These are phyloP conservation scores for Diaporthe citrichinensis DNA, from an alignment of 2,329 filamentous ascomycete species.

Conservation along the genomic window DNA sequence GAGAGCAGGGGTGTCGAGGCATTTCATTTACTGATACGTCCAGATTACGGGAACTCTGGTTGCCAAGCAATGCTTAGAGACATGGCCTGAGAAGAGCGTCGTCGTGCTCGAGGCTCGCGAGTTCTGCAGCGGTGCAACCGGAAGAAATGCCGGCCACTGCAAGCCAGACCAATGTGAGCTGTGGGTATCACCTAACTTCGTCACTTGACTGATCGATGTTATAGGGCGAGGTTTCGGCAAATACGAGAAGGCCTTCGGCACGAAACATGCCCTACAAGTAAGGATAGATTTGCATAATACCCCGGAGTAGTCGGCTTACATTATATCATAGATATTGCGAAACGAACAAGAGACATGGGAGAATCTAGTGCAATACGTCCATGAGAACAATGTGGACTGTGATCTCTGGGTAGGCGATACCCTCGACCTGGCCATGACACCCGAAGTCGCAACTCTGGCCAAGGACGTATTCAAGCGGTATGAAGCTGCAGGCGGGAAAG, in stretches of 20 bases:
- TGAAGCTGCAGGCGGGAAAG: background rate
- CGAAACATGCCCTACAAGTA: slow-evolving; percentile 1
- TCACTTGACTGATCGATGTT: background rate
- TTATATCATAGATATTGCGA: background rate
- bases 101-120: slow-evolving; percentile 43
- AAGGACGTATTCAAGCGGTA: background rate
- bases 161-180: slow-evolving; percentile 26
- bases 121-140: slow-evolving; percentile 42
- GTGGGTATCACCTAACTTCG: fast-evolving
- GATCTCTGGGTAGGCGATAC: slow-evolving; percentile 20
- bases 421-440: slow-evolving; percentile 15
- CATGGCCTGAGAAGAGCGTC: slow-evolving; percentile 41
- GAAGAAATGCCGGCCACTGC: slow-evolving; percentile 32
- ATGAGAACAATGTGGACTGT: background rate
- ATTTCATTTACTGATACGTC: background rate
- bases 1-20: fast-evolving
- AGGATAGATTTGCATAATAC: fast-evolving
- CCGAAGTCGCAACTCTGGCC: background rate
- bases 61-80: slow-evolving; percentile 39
- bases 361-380: background rate
- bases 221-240: slow-evolving; percentile 26
- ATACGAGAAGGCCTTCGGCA: slow-evolving; percentile 28
- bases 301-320: background rate
- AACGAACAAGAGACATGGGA: slow-evolving; percentile 23
- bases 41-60: slow-evolving; percentile 41